Evolutionary conservation across 805 yeast species (phyloP).

Genomic region (Wickerhamiella siamensis): DNA sequence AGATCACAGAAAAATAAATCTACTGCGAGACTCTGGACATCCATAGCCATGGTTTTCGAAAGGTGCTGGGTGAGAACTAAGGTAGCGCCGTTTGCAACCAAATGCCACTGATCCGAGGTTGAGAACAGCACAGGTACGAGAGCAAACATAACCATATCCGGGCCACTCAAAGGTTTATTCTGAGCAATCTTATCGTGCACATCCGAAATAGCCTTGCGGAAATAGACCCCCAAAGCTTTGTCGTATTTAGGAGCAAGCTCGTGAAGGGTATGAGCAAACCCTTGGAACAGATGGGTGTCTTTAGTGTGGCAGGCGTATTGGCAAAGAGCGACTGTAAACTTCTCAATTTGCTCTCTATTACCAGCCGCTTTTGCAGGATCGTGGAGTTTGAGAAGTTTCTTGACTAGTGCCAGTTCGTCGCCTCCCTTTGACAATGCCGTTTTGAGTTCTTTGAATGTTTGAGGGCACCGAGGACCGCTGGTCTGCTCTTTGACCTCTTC

Average conservation of each 20-base stretch:
- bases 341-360: constrained; percentile 58
- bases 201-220: constrained; percentile 42
- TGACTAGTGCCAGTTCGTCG: constrained; percentile 24
- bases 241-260: constrained; percentile 52
- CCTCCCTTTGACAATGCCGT: constrained; percentile 4
- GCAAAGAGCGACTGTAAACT: constrained; percentile 47
- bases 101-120: constrained; percentile 90
- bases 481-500: constrained; percentile 11
- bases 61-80: constrained; percentile 60
- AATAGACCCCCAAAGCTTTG: constrained; percentile 44
- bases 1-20: constrained; percentile 57
- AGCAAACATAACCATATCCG: constrained; percentile 55
- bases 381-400: constrained; percentile 41
- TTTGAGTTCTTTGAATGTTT: constrained; percentile 3
- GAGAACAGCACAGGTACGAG: constrained; percentile 71
- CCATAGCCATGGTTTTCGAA: constrained; percentile 33
- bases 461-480: constrained; percentile 5
- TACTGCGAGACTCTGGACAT: constrained; percentile 34
- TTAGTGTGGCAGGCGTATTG: constrained; percentile 32
- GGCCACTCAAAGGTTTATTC: constrained; percentile 19
- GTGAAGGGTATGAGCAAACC: constrained; percentile 27
- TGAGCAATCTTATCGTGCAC: constrained; percentile 38
- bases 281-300: constrained; percentile 22
- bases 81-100: constrained; percentile 72
- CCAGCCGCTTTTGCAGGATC: constrained; percentile 73